These are phyloP conservation scores for Beauveria rudraprayagi DNA, from an alignment of 2,329 filamentous ascomycete genomes.

Conservation along the genomic window DNA sequence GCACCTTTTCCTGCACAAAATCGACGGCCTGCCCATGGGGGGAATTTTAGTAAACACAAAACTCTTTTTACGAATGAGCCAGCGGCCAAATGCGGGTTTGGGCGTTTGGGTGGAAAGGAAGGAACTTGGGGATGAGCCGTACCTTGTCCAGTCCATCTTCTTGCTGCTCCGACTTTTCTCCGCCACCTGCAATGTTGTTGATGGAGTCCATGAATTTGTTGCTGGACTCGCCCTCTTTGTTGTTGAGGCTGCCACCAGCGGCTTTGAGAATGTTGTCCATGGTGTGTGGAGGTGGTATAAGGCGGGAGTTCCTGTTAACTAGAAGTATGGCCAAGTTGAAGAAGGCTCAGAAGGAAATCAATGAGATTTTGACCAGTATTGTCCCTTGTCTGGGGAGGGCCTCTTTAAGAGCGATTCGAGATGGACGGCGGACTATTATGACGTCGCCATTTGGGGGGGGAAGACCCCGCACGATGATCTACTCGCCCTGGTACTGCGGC, in stretches of 20 bases:
- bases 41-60: too few relatives aligned
- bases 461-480: neutral
- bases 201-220: neutral
- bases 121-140: neutral
- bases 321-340: neutral
- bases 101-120: too few relatives aligned
- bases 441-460: neutral
- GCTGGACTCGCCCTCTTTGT: neutral
- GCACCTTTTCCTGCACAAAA: conserved; percentile 65
- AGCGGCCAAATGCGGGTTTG: neutral
- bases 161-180: conserved; percentile 2
- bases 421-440: neutral
- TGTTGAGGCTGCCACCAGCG: neutral
- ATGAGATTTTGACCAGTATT: rapidly evolving
- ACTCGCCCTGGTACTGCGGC: neutral
- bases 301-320: neutral
- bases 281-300: neutral
- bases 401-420: neutral
- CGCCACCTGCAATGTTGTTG: conserved; percentile 5
- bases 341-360: neutral
- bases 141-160: conserved; percentile 9
- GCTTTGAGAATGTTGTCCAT: conserved; percentile 5
- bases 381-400: neutral
- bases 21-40: conserved; percentile 53
- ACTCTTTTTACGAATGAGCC: neutral